Conservation (phyloP, 345 rosid genomes). For the Rhodomyrtus tomentosa region DNA sequence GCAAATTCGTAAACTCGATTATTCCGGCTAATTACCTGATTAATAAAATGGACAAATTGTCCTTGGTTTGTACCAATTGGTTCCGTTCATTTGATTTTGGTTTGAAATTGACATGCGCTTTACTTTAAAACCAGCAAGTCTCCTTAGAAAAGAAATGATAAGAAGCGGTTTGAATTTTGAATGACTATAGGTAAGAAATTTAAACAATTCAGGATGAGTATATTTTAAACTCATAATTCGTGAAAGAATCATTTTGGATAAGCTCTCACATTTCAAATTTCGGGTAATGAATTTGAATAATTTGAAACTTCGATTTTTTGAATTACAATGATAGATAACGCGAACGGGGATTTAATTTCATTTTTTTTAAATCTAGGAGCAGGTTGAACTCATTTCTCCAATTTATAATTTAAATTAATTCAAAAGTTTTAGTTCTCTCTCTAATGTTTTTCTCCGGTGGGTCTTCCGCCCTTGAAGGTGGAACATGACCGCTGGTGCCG, state of each 20-base stretch:
- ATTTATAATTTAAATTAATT: background rate
- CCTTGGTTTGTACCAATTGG: background rate
- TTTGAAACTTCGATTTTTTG: background rate
- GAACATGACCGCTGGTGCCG: slow-evolving; percentile 54
- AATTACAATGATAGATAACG: background rate
- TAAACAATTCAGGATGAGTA: background rate
- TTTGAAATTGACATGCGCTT: background rate
- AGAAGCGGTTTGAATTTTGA: background rate
- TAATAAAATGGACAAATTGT: background rate
- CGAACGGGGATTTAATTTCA: background rate
- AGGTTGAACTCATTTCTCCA: background rate
- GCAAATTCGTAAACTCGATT: background rate
- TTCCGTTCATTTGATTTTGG: background rate
- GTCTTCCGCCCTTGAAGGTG: slow-evolving; percentile 13
- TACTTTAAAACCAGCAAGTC: background rate
- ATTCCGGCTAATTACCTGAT: background rate
- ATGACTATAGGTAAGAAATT: background rate
- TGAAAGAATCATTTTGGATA: background rate
- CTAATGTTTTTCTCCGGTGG: background rate
- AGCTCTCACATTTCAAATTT: background rate
- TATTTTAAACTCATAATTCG: background rate
- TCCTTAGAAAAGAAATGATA: background rate
- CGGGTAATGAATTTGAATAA: background rate
- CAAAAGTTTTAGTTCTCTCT: background rate
- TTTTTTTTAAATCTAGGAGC: background rate